Evolutionary conservation across 148 eudicot species (phyloP), one percentile per base, ranked within the genome.

Genomic region (Persicaria tinctoria): DNA sequence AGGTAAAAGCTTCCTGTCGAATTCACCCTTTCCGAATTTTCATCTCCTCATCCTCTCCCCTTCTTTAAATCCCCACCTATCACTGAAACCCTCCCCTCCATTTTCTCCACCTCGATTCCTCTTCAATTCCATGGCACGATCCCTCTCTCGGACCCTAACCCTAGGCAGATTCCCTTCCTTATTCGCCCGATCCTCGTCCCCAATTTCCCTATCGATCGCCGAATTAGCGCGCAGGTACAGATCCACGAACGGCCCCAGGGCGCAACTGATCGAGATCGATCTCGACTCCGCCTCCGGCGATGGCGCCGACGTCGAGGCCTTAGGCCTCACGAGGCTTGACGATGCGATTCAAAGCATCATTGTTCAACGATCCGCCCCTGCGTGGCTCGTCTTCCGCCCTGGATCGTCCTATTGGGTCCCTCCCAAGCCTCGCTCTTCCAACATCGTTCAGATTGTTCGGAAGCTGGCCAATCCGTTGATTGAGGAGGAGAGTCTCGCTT

Each of bases 371-470:
- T 84, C 92, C 2, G 90, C 95, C 6, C 98, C 98, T 4, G 93
- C 92, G 78, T 94, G 98, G 98, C 88, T 94, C 20, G 92, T 93
- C 6, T 90, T 94, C 51, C 74, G 87, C 3, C 98, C 98, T 3
- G 97, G 98, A 0, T 84, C 87, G 3, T 90, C 97, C 0, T 94
- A 87, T 83, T 94, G 96, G 96, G 93, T 90, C 72, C 98, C 98
- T 0, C 93, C 97, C 0, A 78, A 78, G 50, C 44, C 73, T 4
- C 62, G 68, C 2, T 54, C 82, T 56, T 70, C 75, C 7, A 81
- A 80, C n/a, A 45, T 91, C 20, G 79, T 84, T 1, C 86, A 86
- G 6, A 53, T 87, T 6, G 75, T 93, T 1, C 87, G 85, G 16
- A 91, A 82, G 49, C 68, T 91, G 41, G 32, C 86, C 7, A 81